Evolutionary conservation across 106 monocot species (phyloP).

Genomic region (Amphibolis antarctica): DNA sequence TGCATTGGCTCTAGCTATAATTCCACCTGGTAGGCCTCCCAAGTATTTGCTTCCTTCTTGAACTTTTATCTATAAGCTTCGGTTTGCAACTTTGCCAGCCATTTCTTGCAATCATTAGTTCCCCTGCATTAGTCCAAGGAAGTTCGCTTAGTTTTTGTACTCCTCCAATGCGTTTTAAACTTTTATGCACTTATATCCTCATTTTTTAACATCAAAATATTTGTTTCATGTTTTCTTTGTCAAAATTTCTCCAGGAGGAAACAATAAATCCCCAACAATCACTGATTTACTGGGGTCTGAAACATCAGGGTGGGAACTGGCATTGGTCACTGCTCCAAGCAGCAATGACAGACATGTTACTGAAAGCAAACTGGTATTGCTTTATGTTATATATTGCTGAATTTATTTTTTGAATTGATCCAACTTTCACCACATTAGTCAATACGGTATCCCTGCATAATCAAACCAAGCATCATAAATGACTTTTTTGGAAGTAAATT

Average conservation of each 20-base stretch:
- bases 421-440: background rate
- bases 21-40: slow-evolving; percentile 42
- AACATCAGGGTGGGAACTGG: slow-evolving; percentile 82
- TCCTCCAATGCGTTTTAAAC: no score
- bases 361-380: slow-evolving; percentile 70
- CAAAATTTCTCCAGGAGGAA: slow-evolving; percentile 25
- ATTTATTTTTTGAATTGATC: background rate
- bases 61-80: background rate
- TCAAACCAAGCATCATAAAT: no score
- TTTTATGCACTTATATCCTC: no score
- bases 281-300: slow-evolving; percentile 30
- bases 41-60: background rate
- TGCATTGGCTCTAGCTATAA: slow-evolving; percentile 79
- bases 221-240: slow-evolving; percentile 1
- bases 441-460: no score
- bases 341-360: slow-evolving; percentile 46
- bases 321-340: slow-evolving; percentile 74
- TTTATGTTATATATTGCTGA: background rate
- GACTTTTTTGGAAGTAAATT: no score
- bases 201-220: background rate
- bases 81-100: background rate
- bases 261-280: slow-evolving; percentile 17
- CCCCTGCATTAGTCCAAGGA: no score
- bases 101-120: background rate
- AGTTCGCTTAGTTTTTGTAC: no score